A percentile compares a stretch with the other conserved stretches of the same genome.
Evolutionary conservation across 2,329 filamentous ascomycete genomes (phyloP).

Genomic region (Sphaceloma murrayae): DNA sequence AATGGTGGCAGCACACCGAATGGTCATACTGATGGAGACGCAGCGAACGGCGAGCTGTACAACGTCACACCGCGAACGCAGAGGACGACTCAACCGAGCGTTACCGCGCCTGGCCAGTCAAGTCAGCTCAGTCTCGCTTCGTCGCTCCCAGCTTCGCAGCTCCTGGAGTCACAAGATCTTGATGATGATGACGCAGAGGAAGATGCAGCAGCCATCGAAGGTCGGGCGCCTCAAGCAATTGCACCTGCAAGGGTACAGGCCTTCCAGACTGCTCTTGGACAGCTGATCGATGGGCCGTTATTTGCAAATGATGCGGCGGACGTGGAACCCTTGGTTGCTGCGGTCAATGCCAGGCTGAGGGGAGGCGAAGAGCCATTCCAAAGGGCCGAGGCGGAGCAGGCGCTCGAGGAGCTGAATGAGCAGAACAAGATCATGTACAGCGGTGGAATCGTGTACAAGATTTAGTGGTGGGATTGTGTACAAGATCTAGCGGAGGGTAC

Average conservation of each 20-base stretch:
- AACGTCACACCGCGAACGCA: conserved; percentile 41
- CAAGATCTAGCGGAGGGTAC: too few relatives aligned
- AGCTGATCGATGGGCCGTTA: conserved; percentile 69
- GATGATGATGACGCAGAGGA: conserved; percentile 25
- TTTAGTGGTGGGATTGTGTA: too few relatives aligned
- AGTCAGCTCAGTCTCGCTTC: conserved; percentile 66
- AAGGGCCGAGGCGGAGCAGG: conserved; percentile 62
- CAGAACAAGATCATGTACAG: conserved; percentile 77
- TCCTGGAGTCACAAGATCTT: conserved; percentile 45
- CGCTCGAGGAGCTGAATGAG: conserved; percentile 69
- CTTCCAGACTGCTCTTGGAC: conserved; percentile 75
- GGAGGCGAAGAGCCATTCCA: conserved; percentile 53
- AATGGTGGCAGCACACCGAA: conserved; percentile 21
- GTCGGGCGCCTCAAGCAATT: conserved; percentile 42
- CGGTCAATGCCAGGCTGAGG: conserved; percentile 65
- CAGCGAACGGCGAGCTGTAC: conserved; percentile 46
- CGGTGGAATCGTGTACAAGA: conserved; percentile 43
- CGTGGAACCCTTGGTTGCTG: conserved; percentile 62
- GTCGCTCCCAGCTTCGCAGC: conserved; percentile 66
- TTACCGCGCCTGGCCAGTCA: conserved; percentile 34
- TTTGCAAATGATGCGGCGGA: conserved; percentile 80
- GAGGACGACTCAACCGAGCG: conserved; percentile 30
- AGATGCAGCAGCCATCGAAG: conserved; percentile 27
- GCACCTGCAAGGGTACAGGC: conserved; percentile 53
- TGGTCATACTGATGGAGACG: conserved; percentile 23